Conservation (phyloP, 1,139 yeast species). For the Yamadazyma epiphylla region DNA sequence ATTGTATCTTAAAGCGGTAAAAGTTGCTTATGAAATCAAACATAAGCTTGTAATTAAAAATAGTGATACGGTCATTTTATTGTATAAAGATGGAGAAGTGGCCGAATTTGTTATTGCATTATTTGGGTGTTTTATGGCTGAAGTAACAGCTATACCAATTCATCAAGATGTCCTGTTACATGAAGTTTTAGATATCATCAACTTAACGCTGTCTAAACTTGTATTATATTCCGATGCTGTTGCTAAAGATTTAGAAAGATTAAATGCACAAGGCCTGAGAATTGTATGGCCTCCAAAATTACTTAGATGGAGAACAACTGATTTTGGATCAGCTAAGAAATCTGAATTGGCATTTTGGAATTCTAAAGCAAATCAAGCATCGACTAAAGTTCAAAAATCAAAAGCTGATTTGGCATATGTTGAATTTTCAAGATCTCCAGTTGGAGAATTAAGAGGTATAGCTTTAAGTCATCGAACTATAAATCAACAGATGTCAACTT, state of each 20-base stretch:
- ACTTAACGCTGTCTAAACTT: conserved; percentile 70
- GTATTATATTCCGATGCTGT: conserved; percentile 80
- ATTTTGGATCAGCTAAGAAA: conserved; percentile 66
- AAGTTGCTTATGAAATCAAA: conserved; percentile 81
- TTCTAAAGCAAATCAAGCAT: conserved; percentile 18
- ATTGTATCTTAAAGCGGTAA: conserved; percentile 75
- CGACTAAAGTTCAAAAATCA: conserved; percentile 16
- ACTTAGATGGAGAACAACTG: conserved; percentile 83
- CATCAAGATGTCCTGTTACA: conserved; percentile 65
- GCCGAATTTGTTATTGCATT: conserved; percentile 83
- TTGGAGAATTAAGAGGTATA: conserved; percentile 90
- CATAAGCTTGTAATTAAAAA: conserved; percentile 68
- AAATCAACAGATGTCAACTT: conserved; percentile 79
- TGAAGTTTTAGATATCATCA: conserved; percentile 71
- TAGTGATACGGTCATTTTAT: conserved; percentile 78
- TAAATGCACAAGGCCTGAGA: conserved; percentile 34
- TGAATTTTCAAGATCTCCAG: conserved; percentile 86
- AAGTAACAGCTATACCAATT: conserved; percentile 91
- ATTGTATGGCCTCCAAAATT: conserved; percentile 43
- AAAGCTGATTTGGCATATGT: conserved; percentile 81
- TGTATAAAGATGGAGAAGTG: conserved; percentile 82
- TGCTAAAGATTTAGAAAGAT: conserved; percentile 63
- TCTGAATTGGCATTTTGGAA: conserved; percentile 33
- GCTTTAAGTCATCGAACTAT: conserved; percentile 88
- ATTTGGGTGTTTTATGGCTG: conserved; percentile 90